Evolutionary conservation across 306 rosid genomes (phyloP).

Genomic region (Pueraria montana): DNA sequence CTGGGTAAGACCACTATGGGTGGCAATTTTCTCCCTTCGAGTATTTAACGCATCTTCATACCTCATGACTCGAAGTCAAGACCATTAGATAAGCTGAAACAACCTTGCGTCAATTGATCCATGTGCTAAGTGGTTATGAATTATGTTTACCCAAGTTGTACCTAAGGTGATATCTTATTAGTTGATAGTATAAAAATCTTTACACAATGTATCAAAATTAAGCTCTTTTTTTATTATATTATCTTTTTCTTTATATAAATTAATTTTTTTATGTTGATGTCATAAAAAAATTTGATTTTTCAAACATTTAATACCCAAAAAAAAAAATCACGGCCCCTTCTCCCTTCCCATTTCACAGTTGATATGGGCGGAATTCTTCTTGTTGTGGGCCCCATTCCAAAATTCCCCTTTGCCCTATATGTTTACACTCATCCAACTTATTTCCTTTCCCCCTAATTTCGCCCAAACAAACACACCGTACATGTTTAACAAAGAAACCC

Average conservation of each 20-base stretch:
- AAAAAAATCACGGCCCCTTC: neutral
- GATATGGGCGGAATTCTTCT: neutral
- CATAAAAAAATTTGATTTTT: neutral
- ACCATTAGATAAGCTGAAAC: neutral
- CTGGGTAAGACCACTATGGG: neutral
- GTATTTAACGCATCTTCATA: neutral
- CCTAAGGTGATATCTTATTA: neutral
- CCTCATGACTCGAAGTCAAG: neutral
- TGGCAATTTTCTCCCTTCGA: neutral
- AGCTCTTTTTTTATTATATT: neutral
- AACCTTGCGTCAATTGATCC: neutral
- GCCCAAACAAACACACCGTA: neutral
- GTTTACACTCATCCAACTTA: neutral
- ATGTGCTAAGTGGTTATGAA: neutral
- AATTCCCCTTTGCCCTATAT: neutral
- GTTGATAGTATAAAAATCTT: neutral
- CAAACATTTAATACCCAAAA: neutral
- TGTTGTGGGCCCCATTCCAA: neutral
- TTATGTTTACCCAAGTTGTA: neutral
- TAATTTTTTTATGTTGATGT: neutral
- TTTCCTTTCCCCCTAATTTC: neutral
- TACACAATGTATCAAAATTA: neutral
- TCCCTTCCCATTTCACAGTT: neutral
- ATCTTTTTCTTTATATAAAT: neutral
- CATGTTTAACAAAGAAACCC: slow-evolving; percentile 8